Conservation (phyloP, 2,329 filamentous ascomycete genomes). For the Paecilomyces fulvus region DNA sequence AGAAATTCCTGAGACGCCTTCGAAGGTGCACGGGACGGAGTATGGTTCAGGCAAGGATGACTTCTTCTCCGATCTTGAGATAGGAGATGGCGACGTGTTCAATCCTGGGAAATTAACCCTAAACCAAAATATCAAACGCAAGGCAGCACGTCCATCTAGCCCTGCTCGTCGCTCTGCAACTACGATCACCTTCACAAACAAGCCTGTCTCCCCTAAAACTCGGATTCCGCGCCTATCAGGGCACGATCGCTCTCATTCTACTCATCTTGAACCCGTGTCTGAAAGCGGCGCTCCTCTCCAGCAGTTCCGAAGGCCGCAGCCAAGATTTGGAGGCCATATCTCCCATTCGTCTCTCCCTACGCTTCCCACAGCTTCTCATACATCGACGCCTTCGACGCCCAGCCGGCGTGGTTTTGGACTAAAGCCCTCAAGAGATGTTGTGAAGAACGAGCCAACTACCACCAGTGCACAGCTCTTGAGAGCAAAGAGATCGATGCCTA, state of each 20-base stretch:
- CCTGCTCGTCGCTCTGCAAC: constrained; percentile 65
- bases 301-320: constrained; percentile 55
- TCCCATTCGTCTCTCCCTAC: constrained; percentile 60
- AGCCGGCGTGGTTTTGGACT: constrained; percentile 50
- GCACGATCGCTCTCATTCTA: constrained; percentile 63
- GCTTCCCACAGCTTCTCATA: constrained; percentile 51
- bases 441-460: constrained; percentile 41
- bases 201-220: constrained; percentile 50
- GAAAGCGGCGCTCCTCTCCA: constrained; percentile 71
- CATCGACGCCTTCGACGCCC: constrained; percentile 51
- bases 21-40: constrained; percentile 11
- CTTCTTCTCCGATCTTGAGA: constrained; percentile 76
- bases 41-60: constrained; percentile 51
- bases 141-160: constrained; percentile 60
- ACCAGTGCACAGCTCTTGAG: constrained; percentile 48
- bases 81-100: constrained; percentile 76
- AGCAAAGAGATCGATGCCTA: constrained; percentile 53
- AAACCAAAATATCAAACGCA: constrained; percentile 87
- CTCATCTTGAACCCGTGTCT: constrained; percentile 77
- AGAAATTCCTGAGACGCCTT: constrained; percentile 21
- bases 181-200: constrained; percentile 86
- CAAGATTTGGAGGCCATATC: constrained; percentile 57
- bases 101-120: constrained; percentile 71
- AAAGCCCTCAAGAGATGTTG: constrained; percentile 26
- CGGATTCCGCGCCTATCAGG: constrained; percentile 70